Evolutionary conservation across 805 yeast genomes (phyloP).

Genomic region (Yamadazyma ubonensis): DNA sequence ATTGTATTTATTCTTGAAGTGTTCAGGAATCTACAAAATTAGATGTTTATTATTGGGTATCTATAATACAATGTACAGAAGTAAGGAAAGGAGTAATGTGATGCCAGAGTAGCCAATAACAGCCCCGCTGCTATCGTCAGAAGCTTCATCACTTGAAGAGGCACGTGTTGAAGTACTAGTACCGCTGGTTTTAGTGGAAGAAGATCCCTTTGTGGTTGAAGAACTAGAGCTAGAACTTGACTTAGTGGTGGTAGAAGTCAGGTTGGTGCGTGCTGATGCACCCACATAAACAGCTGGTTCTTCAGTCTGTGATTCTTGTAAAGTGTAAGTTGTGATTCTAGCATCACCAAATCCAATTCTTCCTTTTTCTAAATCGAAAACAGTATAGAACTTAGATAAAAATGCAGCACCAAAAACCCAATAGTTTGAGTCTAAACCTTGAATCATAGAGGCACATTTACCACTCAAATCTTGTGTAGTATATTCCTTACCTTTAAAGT

Average conservation of each 20-base stretch:
- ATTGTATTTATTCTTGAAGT: no score
- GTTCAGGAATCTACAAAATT: no score
- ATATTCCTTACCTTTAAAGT: constrained; percentile 52
- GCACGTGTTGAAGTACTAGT: not conserved
- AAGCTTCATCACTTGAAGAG: constrained; percentile 1
- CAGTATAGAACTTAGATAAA: constrained; percentile 52
- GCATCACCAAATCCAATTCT: constrained; percentile 49
- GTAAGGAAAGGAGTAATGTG: constrained; percentile 4
- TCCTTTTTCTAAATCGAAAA: constrained; percentile 53
- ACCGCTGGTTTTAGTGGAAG: not conserved
- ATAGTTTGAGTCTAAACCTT: constrained; percentile 44
- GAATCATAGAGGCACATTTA: constrained; percentile 63
- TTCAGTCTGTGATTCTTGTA: constrained; percentile 4
- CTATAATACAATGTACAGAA: constrained; percentile 10
- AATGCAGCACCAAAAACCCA: constrained; percentile 72
- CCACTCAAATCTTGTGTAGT: constrained; percentile 36
- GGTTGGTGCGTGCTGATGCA: not conserved
- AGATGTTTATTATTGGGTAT: no score
- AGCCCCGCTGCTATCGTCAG: constrained; percentile 12
- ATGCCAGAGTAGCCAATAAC: constrained; percentile 5
- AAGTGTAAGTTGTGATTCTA: constrained; percentile 15
- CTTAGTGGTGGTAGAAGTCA: not conserved
- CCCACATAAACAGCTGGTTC: not conserved
- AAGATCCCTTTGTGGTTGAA: not conserved
- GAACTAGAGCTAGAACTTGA: not conserved